A percentile compares a stretch with the other conserved stretches of the same genome.
Conservation (phyloP, 106 monocot species). For the Narthecium ossifragum region DNA sequence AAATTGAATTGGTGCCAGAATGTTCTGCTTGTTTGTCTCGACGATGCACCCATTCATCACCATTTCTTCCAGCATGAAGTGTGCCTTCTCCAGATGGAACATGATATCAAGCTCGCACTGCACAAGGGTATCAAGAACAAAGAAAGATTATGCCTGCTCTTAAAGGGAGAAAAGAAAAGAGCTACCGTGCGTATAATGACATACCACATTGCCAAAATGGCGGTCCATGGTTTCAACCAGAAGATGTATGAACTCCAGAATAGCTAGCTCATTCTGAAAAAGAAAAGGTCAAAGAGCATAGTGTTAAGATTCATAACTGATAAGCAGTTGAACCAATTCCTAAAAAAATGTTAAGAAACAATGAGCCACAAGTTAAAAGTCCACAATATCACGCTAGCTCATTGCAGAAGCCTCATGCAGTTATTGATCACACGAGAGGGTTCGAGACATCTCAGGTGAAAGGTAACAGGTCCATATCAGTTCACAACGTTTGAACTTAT, state of each 20-base stretch:
- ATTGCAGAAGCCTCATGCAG: too few species aligned
- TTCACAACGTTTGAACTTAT: too few species aligned
- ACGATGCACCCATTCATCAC: conserved; percentile 98
- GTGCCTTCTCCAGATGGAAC: conserved; percentile 99
- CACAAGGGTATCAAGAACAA: neutral
- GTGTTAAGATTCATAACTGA: too few species aligned
- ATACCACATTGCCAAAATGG: conserved; percentile 98
- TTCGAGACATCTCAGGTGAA: too few species aligned
- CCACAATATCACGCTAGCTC: too few species aligned
- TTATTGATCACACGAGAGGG: too few species aligned
- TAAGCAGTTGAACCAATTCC: too few species aligned
- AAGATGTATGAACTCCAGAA: conserved; percentile 95
- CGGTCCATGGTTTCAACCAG: conserved; percentile 97
- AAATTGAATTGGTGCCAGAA: conserved; percentile 82
- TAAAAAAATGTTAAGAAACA: too few species aligned
- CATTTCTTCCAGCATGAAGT: conserved; percentile 99
- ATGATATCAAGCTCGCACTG: conserved; percentile 98
- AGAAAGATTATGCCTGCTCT: neutral
- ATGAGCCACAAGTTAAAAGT: too few species aligned
- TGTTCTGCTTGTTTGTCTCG: conserved; percentile 85
- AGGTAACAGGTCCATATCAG: too few species aligned
- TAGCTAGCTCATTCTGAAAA: conserved; percentile 89
- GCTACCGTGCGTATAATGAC: conserved; percentile 3
- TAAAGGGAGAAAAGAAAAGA: neutral
- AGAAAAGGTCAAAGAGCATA: neutral